Percentiles rank a stretch among this genome's conserved stretches.
phyloP scores from a whole-genome alignment of 371 early-diverging fungal species.

The Mucor plumbeus region DNA sequence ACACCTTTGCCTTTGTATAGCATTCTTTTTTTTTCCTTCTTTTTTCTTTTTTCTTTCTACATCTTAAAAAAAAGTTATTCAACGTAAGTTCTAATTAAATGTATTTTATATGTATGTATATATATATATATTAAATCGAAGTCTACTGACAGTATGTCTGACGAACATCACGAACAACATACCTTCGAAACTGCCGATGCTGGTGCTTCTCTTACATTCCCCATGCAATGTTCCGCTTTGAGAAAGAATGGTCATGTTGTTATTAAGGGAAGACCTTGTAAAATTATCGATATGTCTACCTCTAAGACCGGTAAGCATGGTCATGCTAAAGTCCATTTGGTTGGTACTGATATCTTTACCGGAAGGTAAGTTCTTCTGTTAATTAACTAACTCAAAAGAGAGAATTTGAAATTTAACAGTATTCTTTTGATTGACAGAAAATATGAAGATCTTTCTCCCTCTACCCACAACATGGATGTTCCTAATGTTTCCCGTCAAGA shows the following conservation, averaged over 20 bases:
- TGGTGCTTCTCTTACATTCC: constrained; percentile 93
- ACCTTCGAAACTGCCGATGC: constrained; percentile 76
- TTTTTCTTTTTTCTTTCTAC: not conserved
- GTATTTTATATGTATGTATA: not conserved
- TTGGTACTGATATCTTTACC: constrained; percentile 96
- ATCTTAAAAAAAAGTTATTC: constrained; percentile 11
- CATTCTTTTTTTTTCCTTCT: constrained; percentile 5
- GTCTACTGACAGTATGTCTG: constrained; percentile 47
- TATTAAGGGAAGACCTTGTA: constrained; percentile 98
- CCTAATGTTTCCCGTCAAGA: constrained; percentile 92
- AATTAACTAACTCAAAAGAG: too few relatives aligned
- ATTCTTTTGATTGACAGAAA: constrained; percentile 46
- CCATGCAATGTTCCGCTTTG: constrained; percentile 98
- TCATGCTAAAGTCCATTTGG: constrained; percentile 98
- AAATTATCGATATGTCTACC: constrained; percentile 97
- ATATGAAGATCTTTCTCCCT: constrained; percentile 96
- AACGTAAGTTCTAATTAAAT: constrained; percentile 9
- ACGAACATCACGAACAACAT: constrained; percentile 66
- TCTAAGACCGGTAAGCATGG: constrained; percentile 99
- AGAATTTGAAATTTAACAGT: not conserved
- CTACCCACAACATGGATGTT: constrained; percentile 99
- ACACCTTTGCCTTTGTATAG: not conserved
- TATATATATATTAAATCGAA: not conserved
- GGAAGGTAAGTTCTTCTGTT: constrained; percentile 70
- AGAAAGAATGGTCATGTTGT: constrained; percentile 98